Conservation (phyloP, 306 rosid species). For the Gynostemma pentaphyllum region DNA sequence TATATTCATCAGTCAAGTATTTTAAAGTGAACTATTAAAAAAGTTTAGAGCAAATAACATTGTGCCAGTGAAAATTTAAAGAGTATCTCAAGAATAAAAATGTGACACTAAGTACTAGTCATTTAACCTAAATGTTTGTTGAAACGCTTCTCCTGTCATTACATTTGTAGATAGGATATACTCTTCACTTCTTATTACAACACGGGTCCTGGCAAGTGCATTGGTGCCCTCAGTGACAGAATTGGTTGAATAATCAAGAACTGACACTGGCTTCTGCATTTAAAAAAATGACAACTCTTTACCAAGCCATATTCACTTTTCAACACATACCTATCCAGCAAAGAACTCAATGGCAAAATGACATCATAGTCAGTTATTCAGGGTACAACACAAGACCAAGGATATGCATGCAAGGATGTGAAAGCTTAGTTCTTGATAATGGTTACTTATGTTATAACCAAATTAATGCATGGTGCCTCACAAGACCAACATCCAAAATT, state of each 20-base stretch:
- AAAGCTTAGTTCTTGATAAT: too few relatives aligned
- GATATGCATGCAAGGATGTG: too few relatives aligned
- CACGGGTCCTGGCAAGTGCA: conserved; percentile 91
- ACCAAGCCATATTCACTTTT: not conserved
- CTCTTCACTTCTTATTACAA: conserved; percentile 49
- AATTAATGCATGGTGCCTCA: too few relatives aligned
- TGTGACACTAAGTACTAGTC: not conserved
- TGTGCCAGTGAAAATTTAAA: too few relatives aligned
- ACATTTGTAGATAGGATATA: conserved; percentile 30
- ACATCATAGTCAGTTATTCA: not conserved
- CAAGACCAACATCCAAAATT: too few relatives aligned
- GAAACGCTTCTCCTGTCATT: conserved; percentile 45
- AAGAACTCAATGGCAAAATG: not conserved
- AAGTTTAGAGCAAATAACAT: not conserved
- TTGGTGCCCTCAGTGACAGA: conserved; percentile 95
- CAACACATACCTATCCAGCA: not conserved
- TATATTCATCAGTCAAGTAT: too few relatives aligned
- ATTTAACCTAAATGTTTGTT: conserved; percentile 64
- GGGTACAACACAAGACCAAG: too few relatives aligned
- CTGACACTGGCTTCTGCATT: conserved; percentile 65
- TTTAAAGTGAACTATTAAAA: not conserved
- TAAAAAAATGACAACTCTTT: not conserved
- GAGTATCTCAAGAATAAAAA: not conserved
- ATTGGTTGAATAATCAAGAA: conserved; percentile 79
- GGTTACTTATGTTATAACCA: too few relatives aligned